Percentiles rank a stretch among this genome's conserved stretches.
phyloP scores from a whole-genome alignment of 345 rosid species.

The Diplotaxis tenuifolia region DNA sequence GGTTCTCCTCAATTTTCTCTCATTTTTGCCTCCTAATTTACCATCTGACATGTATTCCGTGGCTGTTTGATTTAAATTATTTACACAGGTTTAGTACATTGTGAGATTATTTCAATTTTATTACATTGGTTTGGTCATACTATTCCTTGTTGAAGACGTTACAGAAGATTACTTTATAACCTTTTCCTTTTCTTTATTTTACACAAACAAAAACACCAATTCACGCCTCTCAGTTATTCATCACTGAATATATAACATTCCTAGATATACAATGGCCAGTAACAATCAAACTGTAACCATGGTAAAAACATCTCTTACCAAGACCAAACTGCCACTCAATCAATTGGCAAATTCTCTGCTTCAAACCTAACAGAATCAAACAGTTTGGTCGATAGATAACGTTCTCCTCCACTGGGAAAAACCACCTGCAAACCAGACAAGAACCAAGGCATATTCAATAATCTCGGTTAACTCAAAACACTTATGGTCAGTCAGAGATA shows the following conservation, averaged over 20 bases:
- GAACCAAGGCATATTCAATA: background rate
- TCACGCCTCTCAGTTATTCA: background rate
- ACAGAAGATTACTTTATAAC: background rate
- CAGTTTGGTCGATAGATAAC: constrained; percentile 60
- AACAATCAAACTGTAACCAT: background rate
- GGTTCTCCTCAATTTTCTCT: constrained; percentile 31
- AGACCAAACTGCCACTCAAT: constrained; percentile 30
- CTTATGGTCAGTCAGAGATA: background rate
- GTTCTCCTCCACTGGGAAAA: constrained; percentile 74
- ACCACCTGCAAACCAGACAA: constrained; percentile 45
- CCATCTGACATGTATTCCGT: background rate
- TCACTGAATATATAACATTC: background rate
- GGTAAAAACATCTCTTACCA: background rate
- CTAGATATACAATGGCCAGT: background rate
- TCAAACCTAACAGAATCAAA: constrained; percentile 57
- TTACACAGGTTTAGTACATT: background rate
- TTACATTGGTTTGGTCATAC: background rate
- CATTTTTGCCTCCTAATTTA: background rate
- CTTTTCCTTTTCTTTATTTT: background rate
- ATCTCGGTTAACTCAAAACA: background rate
- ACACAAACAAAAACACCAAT: background rate
- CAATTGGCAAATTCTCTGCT: constrained; percentile 52
- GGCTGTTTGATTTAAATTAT: background rate
- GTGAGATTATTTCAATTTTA: background rate
- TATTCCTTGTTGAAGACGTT: background rate